These are phyloP conservation scores for Prunus mira DNA, from an alignment of 306 rosid genomes.

Conservation along the genomic window DNA sequence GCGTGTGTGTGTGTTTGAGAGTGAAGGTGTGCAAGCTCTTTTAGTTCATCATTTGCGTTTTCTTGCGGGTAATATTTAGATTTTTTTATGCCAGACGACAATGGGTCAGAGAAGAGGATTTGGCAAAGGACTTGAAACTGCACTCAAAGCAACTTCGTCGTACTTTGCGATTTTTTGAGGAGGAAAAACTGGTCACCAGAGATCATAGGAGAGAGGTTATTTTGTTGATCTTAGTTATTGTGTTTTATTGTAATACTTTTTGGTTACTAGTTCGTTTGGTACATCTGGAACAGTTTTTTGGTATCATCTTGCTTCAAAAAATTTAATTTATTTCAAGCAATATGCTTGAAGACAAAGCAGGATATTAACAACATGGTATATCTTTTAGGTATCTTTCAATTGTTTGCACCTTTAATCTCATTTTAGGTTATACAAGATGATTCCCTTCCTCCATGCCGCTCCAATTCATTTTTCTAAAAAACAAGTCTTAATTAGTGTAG, in stretches of 20 bases:
- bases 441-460: background rate
- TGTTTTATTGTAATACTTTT: conserved; percentile 9
- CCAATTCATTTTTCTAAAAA: background rate
- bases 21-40: background rate
- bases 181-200: conserved; percentile 84
- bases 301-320: too few relatives aligned
- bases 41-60: conserved; percentile 11
- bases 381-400: background rate
- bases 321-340: background rate
- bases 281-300: background rate
- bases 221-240: conserved; percentile 11
- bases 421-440: background rate
- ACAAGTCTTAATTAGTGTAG: background rate
- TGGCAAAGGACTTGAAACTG: conserved; percentile 91
- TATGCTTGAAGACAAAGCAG: background rate
- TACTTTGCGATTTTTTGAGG: conserved; percentile 80
- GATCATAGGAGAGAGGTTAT: conserved; percentile 91
- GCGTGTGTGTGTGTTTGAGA: background rate
- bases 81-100: conserved; percentile 53
- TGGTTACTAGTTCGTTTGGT: conserved; percentile 8
- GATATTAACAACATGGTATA: background rate
- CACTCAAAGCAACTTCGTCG: conserved; percentile 92
- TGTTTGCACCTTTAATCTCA: background rate
- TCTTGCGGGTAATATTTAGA: background rate
- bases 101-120: conserved; percentile 97